A percentile compares a stretch with the other conserved stretches of the same genome.
Conservation (phyloP, 1,139 yeast genomes). For the Saccharomyces hybrid region DNA sequence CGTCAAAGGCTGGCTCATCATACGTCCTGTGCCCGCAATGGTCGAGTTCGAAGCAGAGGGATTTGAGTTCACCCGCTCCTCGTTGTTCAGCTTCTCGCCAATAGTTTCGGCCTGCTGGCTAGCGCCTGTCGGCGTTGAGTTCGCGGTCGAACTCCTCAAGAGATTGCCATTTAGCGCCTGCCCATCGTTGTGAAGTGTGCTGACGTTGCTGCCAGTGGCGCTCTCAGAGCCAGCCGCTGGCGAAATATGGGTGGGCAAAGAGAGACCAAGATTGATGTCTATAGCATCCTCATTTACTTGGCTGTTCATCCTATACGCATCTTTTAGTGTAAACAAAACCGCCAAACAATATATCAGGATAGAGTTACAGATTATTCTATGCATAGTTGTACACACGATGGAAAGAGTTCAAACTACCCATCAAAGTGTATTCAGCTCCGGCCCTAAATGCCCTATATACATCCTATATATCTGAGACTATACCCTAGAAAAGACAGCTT, state of each 20-base stretch:
- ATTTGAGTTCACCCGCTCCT: not conserved
- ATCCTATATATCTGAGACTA: not conserved
- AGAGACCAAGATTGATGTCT: not conserved
- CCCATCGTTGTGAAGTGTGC: not conserved
- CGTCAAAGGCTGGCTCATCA: not conserved
- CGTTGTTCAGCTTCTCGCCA: not conserved
- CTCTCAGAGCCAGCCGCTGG: not conserved
- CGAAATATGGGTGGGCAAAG: not conserved
- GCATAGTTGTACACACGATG: not conserved
- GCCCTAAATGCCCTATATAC: not conserved
- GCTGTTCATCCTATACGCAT: not conserved
- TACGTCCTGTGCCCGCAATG: not conserved
- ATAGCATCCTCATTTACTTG: not conserved
- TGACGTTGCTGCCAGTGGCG: not conserved
- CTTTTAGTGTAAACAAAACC: not conserved
- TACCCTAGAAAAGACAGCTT: too few species aligned
- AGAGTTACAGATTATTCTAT: not conserved
- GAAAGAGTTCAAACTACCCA: not conserved
- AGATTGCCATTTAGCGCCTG: not conserved
- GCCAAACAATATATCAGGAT: too few species aligned
- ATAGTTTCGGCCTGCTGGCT: not conserved
- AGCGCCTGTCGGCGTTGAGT: not conserved
- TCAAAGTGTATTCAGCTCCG: not conserved
- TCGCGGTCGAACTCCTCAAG: not conserved
- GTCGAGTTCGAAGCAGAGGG: not conserved